Percentiles rank a stretch among this genome's conserved stretches.
These are phyloP conservation scores for Fusarium concolor DNA, from an alignment of 2,329 filamentous ascomycete species.

Conservation along the genomic window DNA sequence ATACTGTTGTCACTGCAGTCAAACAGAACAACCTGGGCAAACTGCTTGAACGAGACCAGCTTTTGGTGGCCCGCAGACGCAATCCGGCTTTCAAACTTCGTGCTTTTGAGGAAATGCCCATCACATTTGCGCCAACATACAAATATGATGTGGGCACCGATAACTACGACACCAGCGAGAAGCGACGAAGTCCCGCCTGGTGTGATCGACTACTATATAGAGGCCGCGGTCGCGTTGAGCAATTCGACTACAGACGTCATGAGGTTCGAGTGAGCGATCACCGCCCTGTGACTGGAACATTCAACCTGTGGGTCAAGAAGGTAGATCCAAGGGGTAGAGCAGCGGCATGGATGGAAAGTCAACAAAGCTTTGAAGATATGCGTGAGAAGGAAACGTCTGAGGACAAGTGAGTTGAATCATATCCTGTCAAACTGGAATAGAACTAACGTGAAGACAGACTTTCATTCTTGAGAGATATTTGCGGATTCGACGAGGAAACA, in stretches of 20 bases:
- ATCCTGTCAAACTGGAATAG: no score
- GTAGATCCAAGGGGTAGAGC: conserved; percentile 76
- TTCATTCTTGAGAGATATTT: conserved; percentile 62
- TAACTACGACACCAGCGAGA: conserved; percentile 93
- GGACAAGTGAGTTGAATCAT: conserved; percentile 75
- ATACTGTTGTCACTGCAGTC: conserved; percentile 89
- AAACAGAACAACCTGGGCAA: conserved; percentile 84
- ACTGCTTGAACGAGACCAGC: conserved; percentile 91
- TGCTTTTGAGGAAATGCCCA: conserved; percentile 89
- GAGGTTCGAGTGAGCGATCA: conserved; percentile 94
- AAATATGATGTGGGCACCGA: conserved; percentile 98
- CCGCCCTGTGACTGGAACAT: conserved; percentile 87
- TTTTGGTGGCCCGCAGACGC: conserved; percentile 87
- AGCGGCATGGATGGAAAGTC: conserved; percentile 76
- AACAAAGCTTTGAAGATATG: conserved; percentile 78
- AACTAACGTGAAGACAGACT: conserved; percentile 55
- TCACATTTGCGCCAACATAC: conserved; percentile 95
- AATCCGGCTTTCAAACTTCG: conserved; percentile 91
- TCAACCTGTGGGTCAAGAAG: conserved; percentile 86
- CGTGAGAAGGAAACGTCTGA: conserved; percentile 75
- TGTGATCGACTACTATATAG: conserved; percentile 94
- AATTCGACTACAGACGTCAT: conserved; percentile 88
- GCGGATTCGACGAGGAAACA: conserved; percentile 66
- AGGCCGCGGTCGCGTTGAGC: conserved; percentile 82
- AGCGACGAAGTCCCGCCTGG: conserved; percentile 94